These are phyloP conservation scores for Setomelanomma holmii DNA, from an alignment of 2,329 filamentous ascomycete species.

Conservation along the genomic window DNA sequence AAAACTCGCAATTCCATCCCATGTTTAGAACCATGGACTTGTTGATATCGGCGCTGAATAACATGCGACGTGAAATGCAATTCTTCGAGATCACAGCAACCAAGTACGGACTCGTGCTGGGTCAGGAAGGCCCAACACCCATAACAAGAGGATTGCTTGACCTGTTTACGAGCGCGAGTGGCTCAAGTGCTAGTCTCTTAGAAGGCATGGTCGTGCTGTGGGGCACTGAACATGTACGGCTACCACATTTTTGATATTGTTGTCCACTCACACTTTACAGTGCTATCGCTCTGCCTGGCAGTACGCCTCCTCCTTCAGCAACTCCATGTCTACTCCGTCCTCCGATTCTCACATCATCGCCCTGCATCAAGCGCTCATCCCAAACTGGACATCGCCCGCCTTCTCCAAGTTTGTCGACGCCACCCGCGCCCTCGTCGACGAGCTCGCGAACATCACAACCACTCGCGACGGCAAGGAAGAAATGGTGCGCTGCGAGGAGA, in stretches of 20 bases:
- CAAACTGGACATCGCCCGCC: conserved; percentile 59
- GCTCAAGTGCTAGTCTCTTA: conserved; percentile 61
- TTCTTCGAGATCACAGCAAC: conserved; percentile 71
- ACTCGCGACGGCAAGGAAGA: conserved; percentile 57
- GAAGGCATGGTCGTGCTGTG: conserved; percentile 77
- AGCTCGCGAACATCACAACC: conserved; percentile 57
- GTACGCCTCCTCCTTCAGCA: conserved; percentile 55
- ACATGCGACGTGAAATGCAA: conserved; percentile 70
- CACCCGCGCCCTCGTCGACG: conserved; percentile 56
- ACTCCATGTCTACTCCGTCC: conserved; percentile 45
- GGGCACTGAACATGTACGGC: conserved; percentile 70
- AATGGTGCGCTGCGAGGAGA: conserved; percentile 55
- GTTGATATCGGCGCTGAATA: conserved; percentile 69
- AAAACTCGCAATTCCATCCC: conserved; percentile 53
- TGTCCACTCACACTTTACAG: conserved; percentile 25
- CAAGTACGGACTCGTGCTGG: conserved; percentile 65
- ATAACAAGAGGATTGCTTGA: conserved; percentile 65
- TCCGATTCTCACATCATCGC: conserved; percentile 55
- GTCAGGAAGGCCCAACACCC: conserved; percentile 51
- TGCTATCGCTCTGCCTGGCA: conserved; percentile 58
- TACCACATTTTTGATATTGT: neutral
- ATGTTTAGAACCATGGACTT: conserved; percentile 67
- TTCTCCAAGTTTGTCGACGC: conserved; percentile 60
- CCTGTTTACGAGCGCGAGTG: conserved; percentile 64
- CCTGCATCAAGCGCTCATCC: conserved; percentile 58